Evolutionary conservation across 805 yeast species (phyloP).

Genomic region (Saccharomycopsis guyanensis): DNA sequence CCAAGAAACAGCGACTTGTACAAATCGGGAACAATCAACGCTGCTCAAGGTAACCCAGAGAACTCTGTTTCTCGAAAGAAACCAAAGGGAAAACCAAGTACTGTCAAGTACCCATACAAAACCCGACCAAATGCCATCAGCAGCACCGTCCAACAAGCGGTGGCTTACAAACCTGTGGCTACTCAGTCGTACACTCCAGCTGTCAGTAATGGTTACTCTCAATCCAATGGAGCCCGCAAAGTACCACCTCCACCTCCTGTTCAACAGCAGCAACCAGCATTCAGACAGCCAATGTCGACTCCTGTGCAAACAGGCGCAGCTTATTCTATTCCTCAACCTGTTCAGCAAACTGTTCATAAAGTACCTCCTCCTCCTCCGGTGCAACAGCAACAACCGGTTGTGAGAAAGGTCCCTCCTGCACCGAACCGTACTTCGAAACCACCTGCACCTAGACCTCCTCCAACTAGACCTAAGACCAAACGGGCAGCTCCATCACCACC

Average conservation of each 20-base stretch:
- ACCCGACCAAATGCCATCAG: conserved; percentile 17
- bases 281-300: not conserved
- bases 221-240: conserved; percentile 21
- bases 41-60: conserved; percentile 71
- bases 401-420: conserved; percentile 13
- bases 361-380: conserved; percentile 27
- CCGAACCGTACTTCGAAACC: conserved; percentile 21
- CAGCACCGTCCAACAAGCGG: conserved; percentile 14
- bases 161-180: conserved; percentile 18
- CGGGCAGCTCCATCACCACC: conserved; percentile 33
- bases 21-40: conserved; percentile 83
- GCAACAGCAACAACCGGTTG: conserved; percentile 20
- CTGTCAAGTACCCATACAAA: conserved; percentile 22
- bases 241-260: conserved; percentile 20
- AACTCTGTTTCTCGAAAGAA: conserved; percentile 61
- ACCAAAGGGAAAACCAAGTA: conserved; percentile 49
- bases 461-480: conserved; percentile 22
- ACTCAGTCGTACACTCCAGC: too few relatives aligned
- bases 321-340: not conserved
- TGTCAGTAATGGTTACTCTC: too few relatives aligned
- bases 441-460: conserved; percentile 26
- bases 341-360: conserved; percentile 18
- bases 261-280: conserved; percentile 17
- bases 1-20: conserved; percentile 66
- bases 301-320: not conserved